Conservation (phyloP, 257 asterid species). For the Solanum etuberosum region DNA sequence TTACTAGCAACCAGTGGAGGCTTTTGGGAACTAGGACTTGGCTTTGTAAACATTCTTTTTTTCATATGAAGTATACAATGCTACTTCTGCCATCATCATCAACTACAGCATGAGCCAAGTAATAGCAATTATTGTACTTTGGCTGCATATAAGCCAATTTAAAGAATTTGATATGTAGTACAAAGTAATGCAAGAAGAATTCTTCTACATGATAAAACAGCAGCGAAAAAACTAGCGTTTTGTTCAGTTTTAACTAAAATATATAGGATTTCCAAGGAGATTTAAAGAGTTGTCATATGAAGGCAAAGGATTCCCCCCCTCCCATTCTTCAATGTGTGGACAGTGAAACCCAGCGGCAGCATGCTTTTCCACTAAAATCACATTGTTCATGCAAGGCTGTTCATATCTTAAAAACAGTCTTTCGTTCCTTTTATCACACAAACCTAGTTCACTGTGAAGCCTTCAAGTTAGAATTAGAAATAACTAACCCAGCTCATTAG, state of each 20-base stretch:
- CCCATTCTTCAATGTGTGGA: background rate
- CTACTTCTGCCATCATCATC: background rate
- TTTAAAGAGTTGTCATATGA: background rate
- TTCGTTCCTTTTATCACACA: background rate
- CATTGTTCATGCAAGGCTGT: background rate
- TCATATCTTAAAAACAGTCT: background rate
- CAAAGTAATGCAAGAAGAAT: background rate
- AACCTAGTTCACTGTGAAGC: background rate
- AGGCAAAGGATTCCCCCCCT: background rate
- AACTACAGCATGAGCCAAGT: background rate
- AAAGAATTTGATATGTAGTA: background rate
- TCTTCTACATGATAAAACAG: background rate
- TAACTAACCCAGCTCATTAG: background rate
- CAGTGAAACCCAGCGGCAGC: background rate
- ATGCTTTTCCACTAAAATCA: background rate
- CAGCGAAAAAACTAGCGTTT: background rate
- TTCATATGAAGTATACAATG: background rate
- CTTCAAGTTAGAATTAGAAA: background rate
- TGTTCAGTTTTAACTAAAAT: background rate
- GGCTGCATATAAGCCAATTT: background rate
- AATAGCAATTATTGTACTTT: background rate
- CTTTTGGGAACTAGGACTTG: background rate
- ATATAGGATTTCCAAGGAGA: background rate
- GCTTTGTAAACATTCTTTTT: background rate
- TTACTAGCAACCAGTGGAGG: background rate